A percentile compares a stretch with the other conserved stretches of the same genome.
These are phyloP conservation scores for Agapanthus africanus DNA, from an alignment of 106 monocot genomes.

Conservation along the genomic window DNA sequence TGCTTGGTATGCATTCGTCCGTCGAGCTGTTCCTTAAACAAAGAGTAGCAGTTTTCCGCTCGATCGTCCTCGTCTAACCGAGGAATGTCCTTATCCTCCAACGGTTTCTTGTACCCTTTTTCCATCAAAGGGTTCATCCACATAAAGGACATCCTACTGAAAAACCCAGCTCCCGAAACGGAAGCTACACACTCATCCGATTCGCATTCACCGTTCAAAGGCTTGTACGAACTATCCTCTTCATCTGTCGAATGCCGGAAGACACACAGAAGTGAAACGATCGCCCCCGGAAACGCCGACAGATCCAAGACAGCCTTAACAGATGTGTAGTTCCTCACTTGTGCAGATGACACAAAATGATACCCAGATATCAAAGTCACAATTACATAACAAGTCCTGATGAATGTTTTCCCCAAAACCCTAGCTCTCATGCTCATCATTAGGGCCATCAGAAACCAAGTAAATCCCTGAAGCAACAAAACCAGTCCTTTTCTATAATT, in stretches of 20 bases:
- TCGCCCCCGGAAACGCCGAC: constrained; percentile 48
- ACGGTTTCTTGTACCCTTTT: constrained; percentile 51
- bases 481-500: too few species aligned
- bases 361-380: too few species aligned
- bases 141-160: constrained; percentile 65
- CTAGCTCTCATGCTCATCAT: too few species aligned
- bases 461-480: too few species aligned
- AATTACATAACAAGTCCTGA: too few species aligned
- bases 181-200: neutral
- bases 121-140: constrained; percentile 79
- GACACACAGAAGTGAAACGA: constrained; percentile 30
- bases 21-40: constrained; percentile 46
- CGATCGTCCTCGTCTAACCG: constrained; percentile 37
- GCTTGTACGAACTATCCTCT: neutral
- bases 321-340: constrained; percentile 7
- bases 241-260: neutral
- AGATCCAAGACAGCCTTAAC: constrained; percentile 40
- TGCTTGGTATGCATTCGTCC: too few species aligned
- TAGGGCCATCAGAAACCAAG: too few species aligned
- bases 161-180: constrained; percentile 34
- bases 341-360: neutral
- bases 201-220: neutral
- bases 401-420: too few species aligned
- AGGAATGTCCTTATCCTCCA: constrained; percentile 71
- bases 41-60: constrained; percentile 27